phyloP scores from a whole-genome alignment of 257 asterid species.

The Scutellaria minor region DNA sequence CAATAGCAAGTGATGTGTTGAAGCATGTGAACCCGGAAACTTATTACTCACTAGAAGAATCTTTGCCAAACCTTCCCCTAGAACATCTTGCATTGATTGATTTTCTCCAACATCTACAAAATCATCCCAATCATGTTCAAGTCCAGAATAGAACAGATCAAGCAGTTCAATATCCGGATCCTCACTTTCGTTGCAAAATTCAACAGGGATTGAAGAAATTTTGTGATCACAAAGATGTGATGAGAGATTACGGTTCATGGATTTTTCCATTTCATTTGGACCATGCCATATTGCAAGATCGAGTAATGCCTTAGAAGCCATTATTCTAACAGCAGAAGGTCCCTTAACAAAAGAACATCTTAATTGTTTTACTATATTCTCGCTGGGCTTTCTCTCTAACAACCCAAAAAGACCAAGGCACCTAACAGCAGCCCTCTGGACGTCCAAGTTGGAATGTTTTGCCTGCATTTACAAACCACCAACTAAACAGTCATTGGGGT shows the following conservation, averaged over 20 bases:
- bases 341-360: slow-evolving; percentile 69
- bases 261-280: slow-evolving; percentile 78
- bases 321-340: slow-evolving; percentile 51
- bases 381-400: slow-evolving; percentile 76
- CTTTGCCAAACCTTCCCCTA: slow-evolving; percentile 94
- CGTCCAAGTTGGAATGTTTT: slow-evolving; percentile 81
- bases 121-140: slow-evolving; percentile 61
- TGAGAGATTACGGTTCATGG: slow-evolving; percentile 58
- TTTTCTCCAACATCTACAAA: slow-evolving; percentile 58
- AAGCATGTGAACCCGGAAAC: slow-evolving; percentile 51
- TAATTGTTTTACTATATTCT: slow-evolving; percentile 69
- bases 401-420: slow-evolving; percentile 94
- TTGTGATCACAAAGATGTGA: slow-evolving; percentile 51
- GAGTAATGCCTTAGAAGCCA: slow-evolving; percentile 86
- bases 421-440: slow-evolving; percentile 87
- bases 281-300: slow-evolving; percentile 98
- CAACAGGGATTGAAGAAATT: slow-evolving; percentile 38
- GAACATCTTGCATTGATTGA: slow-evolving; percentile 64
- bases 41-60: slow-evolving; percentile 78
- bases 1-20: slow-evolving; percentile 60
- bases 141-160: slow-evolving; percentile 68
- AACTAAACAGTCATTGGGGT: background rate
- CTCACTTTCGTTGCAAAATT: slow-evolving; percentile 53
- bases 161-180: slow-evolving; percentile 66
- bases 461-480: slow-evolving; percentile 60